Evolutionary conservation across 345 rosid genomes (phyloP).

Genomic region (Eutrema heterophyllum): DNA sequence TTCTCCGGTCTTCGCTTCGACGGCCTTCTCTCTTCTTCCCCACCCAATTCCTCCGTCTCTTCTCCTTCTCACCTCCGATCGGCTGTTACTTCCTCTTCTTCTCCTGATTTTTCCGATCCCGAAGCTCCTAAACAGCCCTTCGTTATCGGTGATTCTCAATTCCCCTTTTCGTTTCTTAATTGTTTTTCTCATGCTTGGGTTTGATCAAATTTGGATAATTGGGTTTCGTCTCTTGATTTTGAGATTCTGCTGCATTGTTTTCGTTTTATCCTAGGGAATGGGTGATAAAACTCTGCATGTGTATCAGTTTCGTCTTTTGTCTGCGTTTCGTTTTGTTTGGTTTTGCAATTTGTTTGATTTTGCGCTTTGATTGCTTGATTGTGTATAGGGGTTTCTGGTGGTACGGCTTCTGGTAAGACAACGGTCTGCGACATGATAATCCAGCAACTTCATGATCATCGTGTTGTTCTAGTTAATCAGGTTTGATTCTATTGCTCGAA

Average conservation of each 20-base stretch:
- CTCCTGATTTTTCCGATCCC: constrained; percentile 23
- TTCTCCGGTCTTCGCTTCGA: constrained; percentile 93
- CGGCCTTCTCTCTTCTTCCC: constrained; percentile 55
- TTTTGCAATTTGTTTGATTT: not conserved
- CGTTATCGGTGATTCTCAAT: constrained; percentile 56
- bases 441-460: constrained; percentile 96
- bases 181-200: not conserved
- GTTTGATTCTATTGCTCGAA: constrained; percentile 28
- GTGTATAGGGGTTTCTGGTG: constrained; percentile 80
- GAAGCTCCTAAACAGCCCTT: constrained; percentile 59
- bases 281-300: not conserved
- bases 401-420: constrained; percentile 97
- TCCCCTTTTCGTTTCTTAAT: not conserved
- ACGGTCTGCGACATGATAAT: constrained; percentile 98
- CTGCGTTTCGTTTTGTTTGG: too few species aligned
- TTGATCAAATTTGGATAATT: not conserved
- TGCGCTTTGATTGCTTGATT: not conserved
- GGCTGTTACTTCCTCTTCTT: constrained; percentile 6
- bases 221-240: not conserved
- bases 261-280: not conserved
- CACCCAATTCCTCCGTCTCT: constrained; percentile 38
- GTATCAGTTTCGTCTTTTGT: not conserved
- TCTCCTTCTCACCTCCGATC: constrained; percentile 37
- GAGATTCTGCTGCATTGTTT: not conserved
- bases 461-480: constrained; percentile 93